A percentile compares a stretch with the other conserved stretches of the same genome.
Evolutionary conservation across 257 asterid genomes (phyloP).

Genomic region (Nicotiana sylvestris): DNA sequence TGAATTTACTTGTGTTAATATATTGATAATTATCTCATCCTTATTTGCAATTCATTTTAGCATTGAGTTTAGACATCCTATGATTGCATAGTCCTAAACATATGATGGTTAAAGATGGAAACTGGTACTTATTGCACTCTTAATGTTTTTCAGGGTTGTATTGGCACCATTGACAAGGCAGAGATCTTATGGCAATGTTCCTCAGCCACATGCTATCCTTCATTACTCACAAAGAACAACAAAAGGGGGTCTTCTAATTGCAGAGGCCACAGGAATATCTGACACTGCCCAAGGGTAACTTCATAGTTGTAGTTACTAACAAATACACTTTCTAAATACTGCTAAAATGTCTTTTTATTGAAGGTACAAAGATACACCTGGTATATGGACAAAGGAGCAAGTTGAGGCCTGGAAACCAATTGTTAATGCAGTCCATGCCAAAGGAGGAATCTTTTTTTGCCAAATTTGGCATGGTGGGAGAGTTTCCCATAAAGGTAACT

Average conservation of each 20-base stretch:
- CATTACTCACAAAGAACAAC: slow-evolving; percentile 63
- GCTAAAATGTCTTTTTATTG: not conserved
- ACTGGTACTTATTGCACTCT: not conserved
- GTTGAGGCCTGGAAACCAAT: slow-evolving; percentile 33
- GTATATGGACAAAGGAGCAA: slow-evolving; percentile 28
- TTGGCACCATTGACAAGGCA: slow-evolving; percentile 69
- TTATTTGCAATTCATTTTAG: no score
- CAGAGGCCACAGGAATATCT: slow-evolving; percentile 56
- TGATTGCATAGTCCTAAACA: not conserved
- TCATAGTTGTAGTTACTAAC: not conserved
- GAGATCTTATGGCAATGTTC: slow-evolving; percentile 49
- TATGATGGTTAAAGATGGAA: not conserved
- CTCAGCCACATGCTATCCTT: slow-evolving; percentile 64
- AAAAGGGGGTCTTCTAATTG: slow-evolving; percentile 43
- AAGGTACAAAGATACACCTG: slow-evolving; percentile 9
- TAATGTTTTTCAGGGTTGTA: slow-evolving; percentile 36
- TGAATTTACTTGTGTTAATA: no score
- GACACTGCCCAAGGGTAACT: slow-evolving; percentile 27
- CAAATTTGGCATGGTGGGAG: slow-evolving; percentile 26
- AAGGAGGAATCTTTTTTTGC: slow-evolving; percentile 29
- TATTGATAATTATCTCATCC: no score
- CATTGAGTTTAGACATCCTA: no score
- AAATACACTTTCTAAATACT: not conserved
- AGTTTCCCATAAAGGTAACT: slow-evolving; percentile 17
- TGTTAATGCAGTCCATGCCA: slow-evolving; percentile 28